These are phyloP conservation scores for Suhomyces sp. DNA, from an alignment of 805 yeast genomes.

Conservation along the genomic window DNA sequence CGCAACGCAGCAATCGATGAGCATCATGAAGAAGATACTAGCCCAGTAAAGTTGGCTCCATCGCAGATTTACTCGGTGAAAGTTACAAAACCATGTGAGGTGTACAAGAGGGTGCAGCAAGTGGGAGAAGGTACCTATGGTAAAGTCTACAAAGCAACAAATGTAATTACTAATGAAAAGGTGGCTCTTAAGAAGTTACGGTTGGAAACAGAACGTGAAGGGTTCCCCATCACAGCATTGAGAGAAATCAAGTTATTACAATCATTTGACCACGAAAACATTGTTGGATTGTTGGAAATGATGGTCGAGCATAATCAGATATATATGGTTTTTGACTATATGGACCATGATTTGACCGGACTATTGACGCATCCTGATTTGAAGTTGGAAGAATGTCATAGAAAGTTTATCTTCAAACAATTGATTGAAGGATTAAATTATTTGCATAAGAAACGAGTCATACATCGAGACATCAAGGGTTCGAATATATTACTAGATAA, in stretches of 20 bases:
- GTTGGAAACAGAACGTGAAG: conserved; percentile 85
- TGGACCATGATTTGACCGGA: conserved; percentile 92
- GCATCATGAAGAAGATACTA: conserved; percentile 5
- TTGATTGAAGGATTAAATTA: conserved; percentile 66
- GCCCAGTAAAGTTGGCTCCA: not conserved
- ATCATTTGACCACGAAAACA: conserved; percentile 74
- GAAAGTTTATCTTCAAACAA: conserved; percentile 65
- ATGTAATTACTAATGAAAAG: conserved; percentile 59
- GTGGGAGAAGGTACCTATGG: conserved; percentile 99
- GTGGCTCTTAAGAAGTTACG: conserved; percentile 88
- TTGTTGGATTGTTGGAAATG: conserved; percentile 81
- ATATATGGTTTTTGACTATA: conserved; percentile 89
- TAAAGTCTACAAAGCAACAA: conserved; percentile 85
- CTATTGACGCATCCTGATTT: conserved; percentile 74
- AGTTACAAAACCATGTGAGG: conserved; percentile 27
- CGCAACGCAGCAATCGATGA: not conserved
- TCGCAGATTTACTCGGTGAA: conserved; percentile 34
- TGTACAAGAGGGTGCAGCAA: conserved; percentile 72
- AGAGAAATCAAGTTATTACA: conserved; percentile 87
- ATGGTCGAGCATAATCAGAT: conserved; percentile 77
- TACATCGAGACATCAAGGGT: conserved; percentile 81
- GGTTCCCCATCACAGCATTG: conserved; percentile 93
- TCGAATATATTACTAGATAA: conserved; percentile 69
- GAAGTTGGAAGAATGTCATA: conserved; percentile 56
- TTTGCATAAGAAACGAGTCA: conserved; percentile 62